A percentile compares a stretch with the other conserved stretches of the same genome.
These are phyloP conservation scores for California macrophylla DNA, from an alignment of 441 rosid species.

Conservation along the genomic window DNA sequence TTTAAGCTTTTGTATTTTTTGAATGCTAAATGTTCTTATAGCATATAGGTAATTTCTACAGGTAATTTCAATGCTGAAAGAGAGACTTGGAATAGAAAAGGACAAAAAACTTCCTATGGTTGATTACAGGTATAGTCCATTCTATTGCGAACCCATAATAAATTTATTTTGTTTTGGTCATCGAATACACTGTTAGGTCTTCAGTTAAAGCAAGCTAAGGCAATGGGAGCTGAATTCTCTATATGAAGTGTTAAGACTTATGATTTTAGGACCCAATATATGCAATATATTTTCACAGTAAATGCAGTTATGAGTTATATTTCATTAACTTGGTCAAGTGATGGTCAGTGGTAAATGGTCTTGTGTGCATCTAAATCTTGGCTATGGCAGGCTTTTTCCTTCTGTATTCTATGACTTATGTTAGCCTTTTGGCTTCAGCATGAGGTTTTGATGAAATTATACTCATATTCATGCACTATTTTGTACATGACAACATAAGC, in stretches of 20 bases:
- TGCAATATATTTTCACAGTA: neutral
- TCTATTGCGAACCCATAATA: neutral
- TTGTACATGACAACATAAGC: constrained; percentile 9
- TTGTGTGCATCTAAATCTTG: neutral
- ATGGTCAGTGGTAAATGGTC: neutral
- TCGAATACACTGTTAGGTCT: neutral
- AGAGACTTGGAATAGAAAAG: constrained; percentile 62
- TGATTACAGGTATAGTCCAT: constrained; percentile 57
- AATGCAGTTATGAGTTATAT: neutral
- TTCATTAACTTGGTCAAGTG: constrained; percentile 2
- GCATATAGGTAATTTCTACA: constrained; percentile 24
- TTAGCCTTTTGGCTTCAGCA: neutral
- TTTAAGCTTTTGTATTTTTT: neutral
- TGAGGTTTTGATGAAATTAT: neutral
- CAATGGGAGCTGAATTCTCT: neutral
- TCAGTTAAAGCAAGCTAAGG: neutral
- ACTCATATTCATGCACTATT: neutral
- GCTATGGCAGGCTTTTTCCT: neutral
- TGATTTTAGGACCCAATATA: neutral
- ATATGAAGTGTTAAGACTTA: neutral
- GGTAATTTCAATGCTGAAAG: constrained; percentile 75
- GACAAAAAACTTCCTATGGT: constrained; percentile 65
- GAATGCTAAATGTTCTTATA: neutral
- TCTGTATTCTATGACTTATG: neutral
- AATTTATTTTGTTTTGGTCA: neutral